Conservation (phyloP, 179 eudicot genomes). For the Patellifolia procumbens region DNA sequence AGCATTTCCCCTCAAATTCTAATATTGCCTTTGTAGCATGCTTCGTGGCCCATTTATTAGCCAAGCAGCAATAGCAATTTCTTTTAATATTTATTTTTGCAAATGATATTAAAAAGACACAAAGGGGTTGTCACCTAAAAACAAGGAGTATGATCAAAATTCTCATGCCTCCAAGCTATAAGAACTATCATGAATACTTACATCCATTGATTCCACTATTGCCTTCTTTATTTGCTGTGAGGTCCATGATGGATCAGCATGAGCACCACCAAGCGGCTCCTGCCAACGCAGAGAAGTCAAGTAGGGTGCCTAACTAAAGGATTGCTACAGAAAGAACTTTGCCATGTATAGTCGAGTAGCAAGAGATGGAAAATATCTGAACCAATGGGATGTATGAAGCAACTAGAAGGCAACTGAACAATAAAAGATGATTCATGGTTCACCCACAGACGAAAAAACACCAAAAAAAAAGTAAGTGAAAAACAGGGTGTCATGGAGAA, state of each 20-base stretch:
- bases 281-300: conserved; percentile 30
- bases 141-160: neutral
- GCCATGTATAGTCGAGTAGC: neutral
- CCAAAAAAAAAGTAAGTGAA: neutral
- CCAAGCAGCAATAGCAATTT: too few relatives aligned
- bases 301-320: neutral
- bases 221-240: conserved; percentile 84
- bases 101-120: neutral
- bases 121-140: neutral
- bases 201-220: conserved; percentile 78
- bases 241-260: conserved; percentile 91
- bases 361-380: neutral
- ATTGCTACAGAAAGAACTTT: neutral
- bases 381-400: neutral
- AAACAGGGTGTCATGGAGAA: conserved; percentile 15
- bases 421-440: neutral
- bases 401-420: neutral
- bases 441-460: neutral
- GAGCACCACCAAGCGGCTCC: conserved; percentile 99
- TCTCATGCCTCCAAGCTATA: neutral
- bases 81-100: neutral
- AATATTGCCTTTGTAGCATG: neutral
- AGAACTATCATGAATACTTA: conserved; percentile 43
- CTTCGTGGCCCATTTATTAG: neutral
- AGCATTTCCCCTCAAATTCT: neutral